Evolutionary conservation across 306 rosid genomes (phyloP).

Genomic region (Trifolium pratense): DNA sequence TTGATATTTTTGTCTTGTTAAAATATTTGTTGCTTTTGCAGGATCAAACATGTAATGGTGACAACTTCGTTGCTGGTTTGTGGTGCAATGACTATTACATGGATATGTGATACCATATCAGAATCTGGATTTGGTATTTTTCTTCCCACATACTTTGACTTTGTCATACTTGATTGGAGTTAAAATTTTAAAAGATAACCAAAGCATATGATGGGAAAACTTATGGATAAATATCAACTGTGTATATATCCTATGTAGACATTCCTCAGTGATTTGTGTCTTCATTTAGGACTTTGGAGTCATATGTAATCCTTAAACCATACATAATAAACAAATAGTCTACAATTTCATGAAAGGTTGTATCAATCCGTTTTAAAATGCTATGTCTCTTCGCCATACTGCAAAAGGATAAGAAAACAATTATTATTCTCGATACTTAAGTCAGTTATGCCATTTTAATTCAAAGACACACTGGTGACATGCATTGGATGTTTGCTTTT

Average conservation of each 20-base stretch:
- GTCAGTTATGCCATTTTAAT: slow-evolving; percentile 25
- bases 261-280: slow-evolving; percentile 3
- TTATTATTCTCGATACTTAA: slow-evolving; percentile 22
- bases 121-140: slow-evolving; percentile 93
- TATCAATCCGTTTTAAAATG: not conserved
- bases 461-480: slow-evolving; percentile 5
- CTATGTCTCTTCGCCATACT: slow-evolving; percentile 12
- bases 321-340: slow-evolving; percentile 6
- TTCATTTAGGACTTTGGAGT: not conserved
- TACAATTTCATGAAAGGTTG: not conserved
- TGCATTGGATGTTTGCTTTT: slow-evolving; percentile 14
- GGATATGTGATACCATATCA: slow-evolving; percentile 96
- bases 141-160: slow-evolving; percentile 40
- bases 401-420: slow-evolving; percentile 15
- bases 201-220: slow-evolving; percentile 6
- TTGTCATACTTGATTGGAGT: slow-evolving; percentile 28
- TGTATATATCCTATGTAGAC: not conserved
- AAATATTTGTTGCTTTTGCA: slow-evolving; percentile 51
- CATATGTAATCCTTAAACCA: slow-evolving; percentile 7
- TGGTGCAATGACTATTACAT: slow-evolving; percentile 92
- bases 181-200: slow-evolving; percentile 23
- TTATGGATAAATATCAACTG: not conserved
- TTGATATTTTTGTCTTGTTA: slow-evolving; percentile 27
- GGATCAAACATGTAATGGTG: slow-evolving; percentile 89
- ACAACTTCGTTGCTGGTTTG: slow-evolving; percentile 79